Conservation (phyloP, 2,329 filamentous ascomycete genomes). For the Colletotrichum orbiculare region DNA sequence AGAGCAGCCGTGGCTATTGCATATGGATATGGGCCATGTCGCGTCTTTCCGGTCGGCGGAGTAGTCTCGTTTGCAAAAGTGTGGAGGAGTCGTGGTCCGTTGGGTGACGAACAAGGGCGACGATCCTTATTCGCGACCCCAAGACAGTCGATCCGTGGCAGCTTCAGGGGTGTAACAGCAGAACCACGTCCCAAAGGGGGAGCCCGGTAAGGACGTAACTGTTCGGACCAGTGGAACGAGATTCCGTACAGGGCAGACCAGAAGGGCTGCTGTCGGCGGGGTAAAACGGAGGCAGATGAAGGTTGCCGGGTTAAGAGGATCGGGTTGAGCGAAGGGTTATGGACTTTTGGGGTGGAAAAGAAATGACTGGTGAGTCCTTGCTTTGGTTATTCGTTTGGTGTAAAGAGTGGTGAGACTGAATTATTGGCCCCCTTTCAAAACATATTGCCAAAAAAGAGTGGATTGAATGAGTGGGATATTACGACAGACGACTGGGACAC, state of each 20-base stretch:
- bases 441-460: slow-evolving; percentile 9
- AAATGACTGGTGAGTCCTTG: slow-evolving; percentile 28
- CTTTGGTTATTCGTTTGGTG: slow-evolving; percentile 17
- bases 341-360: slow-evolving; percentile 23
- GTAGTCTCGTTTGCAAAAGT: slow-evolving; percentile 17
- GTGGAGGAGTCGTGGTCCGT: slow-evolving; percentile 13
- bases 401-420: slow-evolving; percentile 31
- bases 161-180: slow-evolving; percentile 23
- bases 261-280: slow-evolving; percentile 9
- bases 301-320: slow-evolving; percentile 16
- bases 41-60: slow-evolving; percentile 26
- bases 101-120: slow-evolving; percentile 34
- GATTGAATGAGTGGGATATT: slow-evolving; percentile 18
- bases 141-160: slow-evolving; percentile 34
- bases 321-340: slow-evolving; percentile 15
- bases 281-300: too few relatives aligned
- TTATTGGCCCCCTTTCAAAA: slow-evolving; percentile 29
- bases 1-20: slow-evolving; percentile 32
- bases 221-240: slow-evolving; percentile 12
- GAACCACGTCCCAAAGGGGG: slow-evolving; percentile 22
- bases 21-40: slow-evolving; percentile 33
- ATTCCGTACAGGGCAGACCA: neutral
- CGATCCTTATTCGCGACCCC: slow-evolving; percentile 36
- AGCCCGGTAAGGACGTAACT: slow-evolving; percentile 11
- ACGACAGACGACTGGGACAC: slow-evolving; percentile 11